A percentile compares a stretch with the other conserved stretches of the same genome.
phyloP scores from a whole-genome alignment of 805 yeast species.

The Yamadazyma sp. region DNA sequence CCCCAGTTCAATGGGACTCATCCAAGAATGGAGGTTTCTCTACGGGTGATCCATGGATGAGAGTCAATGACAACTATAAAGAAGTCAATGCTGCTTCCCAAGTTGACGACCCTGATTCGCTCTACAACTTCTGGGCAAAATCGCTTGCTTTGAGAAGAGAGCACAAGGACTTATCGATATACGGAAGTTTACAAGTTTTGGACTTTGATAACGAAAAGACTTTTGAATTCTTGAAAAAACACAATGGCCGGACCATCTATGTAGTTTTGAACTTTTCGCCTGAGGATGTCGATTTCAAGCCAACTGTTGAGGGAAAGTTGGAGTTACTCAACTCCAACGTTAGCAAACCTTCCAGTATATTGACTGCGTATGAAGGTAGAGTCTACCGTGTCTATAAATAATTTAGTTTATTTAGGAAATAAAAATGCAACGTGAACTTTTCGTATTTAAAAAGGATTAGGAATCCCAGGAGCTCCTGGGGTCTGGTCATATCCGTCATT shows the following conservation, averaged over 20 bases:
- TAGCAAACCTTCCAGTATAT: conserved; percentile 20
- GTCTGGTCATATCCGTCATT: conserved; percentile 25
- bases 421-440: conserved; percentile 2
- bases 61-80: conserved; percentile 49
- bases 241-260: conserved; percentile 26
- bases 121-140: conserved; percentile 47
- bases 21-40: conserved; percentile 50
- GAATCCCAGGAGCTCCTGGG: not conserved
- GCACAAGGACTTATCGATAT: conserved; percentile 42
- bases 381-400: conserved; percentile 22
- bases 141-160: conserved; percentile 45
- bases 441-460: not conserved
- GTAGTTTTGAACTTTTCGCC: conserved; percentile 46
- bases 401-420: not conserved
- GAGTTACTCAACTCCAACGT: conserved; percentile 34
- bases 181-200: conserved; percentile 47
- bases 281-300: conserved; percentile 30
- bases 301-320: conserved; percentile 25
- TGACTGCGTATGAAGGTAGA: conserved; percentile 48
- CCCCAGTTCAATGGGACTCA: conserved; percentile 57
- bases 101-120: conserved; percentile 44
- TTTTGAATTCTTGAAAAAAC: conserved; percentile 43
- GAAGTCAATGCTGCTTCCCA: conserved; percentile 51
- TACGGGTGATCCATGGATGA: conserved; percentile 52
- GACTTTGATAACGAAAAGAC: conserved; percentile 36